A percentile compares a stretch with the other conserved stretches of the same genome.
Conservation (phyloP, 148 eudicot species). For the Nepenthes mirabilis region DNA sequence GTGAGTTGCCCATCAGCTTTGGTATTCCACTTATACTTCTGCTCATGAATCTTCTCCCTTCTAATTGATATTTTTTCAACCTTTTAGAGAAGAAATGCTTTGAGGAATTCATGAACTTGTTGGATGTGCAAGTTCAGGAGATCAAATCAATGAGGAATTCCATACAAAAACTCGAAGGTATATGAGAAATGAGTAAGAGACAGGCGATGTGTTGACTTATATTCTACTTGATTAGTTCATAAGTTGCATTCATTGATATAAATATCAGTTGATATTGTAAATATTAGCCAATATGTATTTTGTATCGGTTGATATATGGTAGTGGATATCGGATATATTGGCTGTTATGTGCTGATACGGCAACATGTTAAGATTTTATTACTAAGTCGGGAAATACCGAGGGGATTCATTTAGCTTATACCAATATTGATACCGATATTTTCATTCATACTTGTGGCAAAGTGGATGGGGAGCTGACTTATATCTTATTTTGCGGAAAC, state of each 20-base stretch:
- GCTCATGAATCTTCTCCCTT: not conserved
- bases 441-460: too few species aligned
- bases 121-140: conserved; percentile 66
- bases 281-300: not conserved
- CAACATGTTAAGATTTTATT: too few species aligned
- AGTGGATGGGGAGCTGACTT: too few species aligned
- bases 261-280: not conserved
- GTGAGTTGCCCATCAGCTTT: conserved; percentile 17
- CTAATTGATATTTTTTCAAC: conserved; percentile 1
- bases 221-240: not conserved
- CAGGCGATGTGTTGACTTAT: not conserved
- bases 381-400: too few species aligned
- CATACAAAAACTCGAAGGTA: conserved; percentile 64
- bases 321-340: too few species aligned
- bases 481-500: too few species aligned
- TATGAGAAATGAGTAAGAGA: not conserved
- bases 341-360: too few species aligned
- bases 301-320: too few species aligned
- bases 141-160: conserved; percentile 68
- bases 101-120: conserved; percentile 52
- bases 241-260: not conserved
- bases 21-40: not conserved
- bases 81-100: conserved; percentile 45
- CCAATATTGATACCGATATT: too few species aligned
- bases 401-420: too few species aligned